A percentile compares a stretch with the other conserved stretches of the same genome.
Conservation (phyloP, 2,329 filamentous ascomycete genomes). For the Penicillium carneum region DNA sequence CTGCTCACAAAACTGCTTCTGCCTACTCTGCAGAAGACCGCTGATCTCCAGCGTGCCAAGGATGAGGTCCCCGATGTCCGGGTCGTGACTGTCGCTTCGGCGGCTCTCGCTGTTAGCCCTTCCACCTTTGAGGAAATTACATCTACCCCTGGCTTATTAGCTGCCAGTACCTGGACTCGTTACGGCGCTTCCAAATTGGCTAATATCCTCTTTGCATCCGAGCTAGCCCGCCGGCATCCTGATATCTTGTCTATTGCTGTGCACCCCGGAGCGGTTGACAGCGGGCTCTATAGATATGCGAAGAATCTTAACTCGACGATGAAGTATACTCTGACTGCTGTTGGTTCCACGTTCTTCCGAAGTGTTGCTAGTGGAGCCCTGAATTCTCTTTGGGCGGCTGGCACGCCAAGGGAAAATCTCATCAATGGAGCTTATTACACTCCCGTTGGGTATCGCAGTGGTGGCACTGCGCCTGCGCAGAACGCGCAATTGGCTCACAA, state of each 20-base stretch:
- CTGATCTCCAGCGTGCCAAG: conserved; percentile 36
- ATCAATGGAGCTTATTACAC: conserved; percentile 53
- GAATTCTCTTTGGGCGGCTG: conserved; percentile 54
- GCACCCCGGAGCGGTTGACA: conserved; percentile 59
- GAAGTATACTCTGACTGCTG: conserved; percentile 30
- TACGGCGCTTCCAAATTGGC: conserved; percentile 63
- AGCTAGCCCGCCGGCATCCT: conserved; percentile 56
- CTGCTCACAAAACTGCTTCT: conserved; percentile 55
- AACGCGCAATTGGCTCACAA: conserved; percentile 44
- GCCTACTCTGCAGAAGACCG: conserved; percentile 50
- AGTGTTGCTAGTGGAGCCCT: conserved; percentile 47
- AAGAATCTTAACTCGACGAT: conserved; percentile 37
- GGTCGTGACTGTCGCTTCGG: conserved; percentile 50
- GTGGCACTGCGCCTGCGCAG: conserved; percentile 40
- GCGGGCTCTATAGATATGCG: conserved; percentile 49
- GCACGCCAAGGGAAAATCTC: conserved; percentile 42
- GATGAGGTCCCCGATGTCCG: conserved; percentile 40
- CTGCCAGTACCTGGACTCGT: conserved; percentile 52
- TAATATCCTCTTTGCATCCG: conserved; percentile 57
- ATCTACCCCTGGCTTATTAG: conserved; percentile 46
- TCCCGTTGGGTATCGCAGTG: conserved; percentile 48
- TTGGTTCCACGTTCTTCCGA: conserved; percentile 41
- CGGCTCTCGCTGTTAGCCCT: conserved; percentile 47
- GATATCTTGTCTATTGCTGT: conserved; percentile 55
- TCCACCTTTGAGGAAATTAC: conserved; percentile 46